phyloP scores from a whole-genome alignment of 768 basidiomycete genomes.

The Infundibulicybe gibba region DNA sequence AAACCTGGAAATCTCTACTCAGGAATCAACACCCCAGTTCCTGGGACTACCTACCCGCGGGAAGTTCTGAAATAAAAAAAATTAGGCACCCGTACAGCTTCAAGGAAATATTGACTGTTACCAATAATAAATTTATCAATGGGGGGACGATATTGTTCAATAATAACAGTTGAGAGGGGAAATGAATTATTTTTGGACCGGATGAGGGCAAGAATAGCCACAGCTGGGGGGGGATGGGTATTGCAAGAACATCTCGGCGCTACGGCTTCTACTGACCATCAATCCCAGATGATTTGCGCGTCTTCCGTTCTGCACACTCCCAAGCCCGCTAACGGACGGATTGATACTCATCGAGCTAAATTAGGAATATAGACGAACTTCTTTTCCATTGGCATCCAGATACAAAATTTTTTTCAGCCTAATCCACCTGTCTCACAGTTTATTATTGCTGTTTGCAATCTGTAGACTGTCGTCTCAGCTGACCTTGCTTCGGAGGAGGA shows the following conservation, averaged over 20 bases:
- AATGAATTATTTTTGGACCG: slow-evolving; percentile 72
- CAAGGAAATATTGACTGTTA: slow-evolving; percentile 14
- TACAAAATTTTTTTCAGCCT: slow-evolving; percentile 80
- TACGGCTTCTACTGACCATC: slow-evolving; percentile 55
- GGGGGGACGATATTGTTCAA: slow-evolving; percentile 93
- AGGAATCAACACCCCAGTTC: background rate
- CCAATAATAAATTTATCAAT: slow-evolving; percentile 76
- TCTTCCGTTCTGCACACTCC: slow-evolving; percentile 87
- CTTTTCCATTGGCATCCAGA: slow-evolving; percentile 70
- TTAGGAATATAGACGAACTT: slow-evolving; percentile 38
- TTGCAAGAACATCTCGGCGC: background rate
- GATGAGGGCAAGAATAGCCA: slow-evolving; percentile 80
- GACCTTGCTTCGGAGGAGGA: slow-evolving; percentile 57
- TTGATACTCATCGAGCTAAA: slow-evolving; percentile 1
- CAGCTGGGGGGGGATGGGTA: slow-evolving; percentile 43
- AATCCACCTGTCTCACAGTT: slow-evolving; percentile 92
- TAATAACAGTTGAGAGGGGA: slow-evolving; percentile 73
- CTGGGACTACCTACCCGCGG: slow-evolving; percentile 23
- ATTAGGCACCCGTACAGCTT: background rate
- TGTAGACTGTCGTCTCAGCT: too few relatives aligned
- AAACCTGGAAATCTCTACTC: slow-evolving; percentile 45
- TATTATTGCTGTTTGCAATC: too few relatives aligned
- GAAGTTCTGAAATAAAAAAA: slow-evolving; percentile 25
- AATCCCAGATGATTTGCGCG: slow-evolving; percentile 69
- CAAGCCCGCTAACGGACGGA: slow-evolving; percentile 58